Percentiles rank a stretch among this genome's conserved stretches.
phyloP scores from a whole-genome alignment of 148 eudicot species.

The Nyssa sinensis region DNA sequence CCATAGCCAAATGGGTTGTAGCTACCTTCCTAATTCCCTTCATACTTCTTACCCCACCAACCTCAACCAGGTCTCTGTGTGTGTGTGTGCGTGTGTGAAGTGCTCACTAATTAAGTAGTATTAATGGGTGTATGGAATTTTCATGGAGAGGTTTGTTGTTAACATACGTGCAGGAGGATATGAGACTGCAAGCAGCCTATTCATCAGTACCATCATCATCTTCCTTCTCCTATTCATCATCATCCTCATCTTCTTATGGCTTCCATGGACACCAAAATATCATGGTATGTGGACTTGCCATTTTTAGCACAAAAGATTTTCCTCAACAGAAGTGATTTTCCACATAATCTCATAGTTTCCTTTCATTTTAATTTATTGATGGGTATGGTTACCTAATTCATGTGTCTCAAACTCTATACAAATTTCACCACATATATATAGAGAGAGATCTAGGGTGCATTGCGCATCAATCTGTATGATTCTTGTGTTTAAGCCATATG shows the following conservation, averaged over 20 bases:
- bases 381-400: too few species aligned
- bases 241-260: constrained; percentile 36
- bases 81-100: too few species aligned
- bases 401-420: background rate
- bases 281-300: constrained; percentile 36
- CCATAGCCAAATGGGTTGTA: constrained; percentile 47
- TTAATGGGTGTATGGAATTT: background rate
- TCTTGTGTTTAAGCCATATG: too few species aligned
- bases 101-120: background rate
- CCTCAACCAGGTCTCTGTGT: constrained; percentile 24
- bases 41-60: constrained; percentile 8
- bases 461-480: too few species aligned
- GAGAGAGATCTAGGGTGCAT: background rate
- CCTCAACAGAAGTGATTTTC: too few species aligned
- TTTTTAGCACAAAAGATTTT: background rate
- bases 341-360: background rate
- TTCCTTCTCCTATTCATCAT: constrained; percentile 30
- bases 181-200: constrained; percentile 43
- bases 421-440: background rate
- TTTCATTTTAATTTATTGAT: background rate
- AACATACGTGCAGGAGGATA: constrained; percentile 45
- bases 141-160: constrained; percentile 5
- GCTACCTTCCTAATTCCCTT: constrained; percentile 22
- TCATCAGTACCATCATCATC: constrained; percentile 26
- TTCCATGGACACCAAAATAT: constrained; percentile 32